Percentiles rank a stretch among this genome's conserved stretches.
Evolutionary conservation across 2,329 filamentous ascomycete genomes (phyloP).

Genomic region (Coniochaeta sp.): DNA sequence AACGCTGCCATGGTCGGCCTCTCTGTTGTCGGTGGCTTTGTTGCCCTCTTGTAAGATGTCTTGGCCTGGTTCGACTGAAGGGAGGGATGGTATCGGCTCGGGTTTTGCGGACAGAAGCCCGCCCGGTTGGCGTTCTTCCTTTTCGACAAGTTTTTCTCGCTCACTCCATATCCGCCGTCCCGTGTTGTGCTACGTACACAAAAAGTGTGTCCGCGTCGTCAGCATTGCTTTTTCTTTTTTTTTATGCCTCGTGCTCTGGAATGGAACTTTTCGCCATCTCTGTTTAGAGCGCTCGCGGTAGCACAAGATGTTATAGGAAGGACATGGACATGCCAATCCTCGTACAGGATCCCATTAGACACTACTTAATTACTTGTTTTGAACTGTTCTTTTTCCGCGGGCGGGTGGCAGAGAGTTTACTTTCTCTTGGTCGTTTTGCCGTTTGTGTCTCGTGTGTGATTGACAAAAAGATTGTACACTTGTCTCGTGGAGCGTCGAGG

Average conservation of each 20-base stretch:
- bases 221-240: background rate
- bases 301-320: slow-evolving; percentile 1
- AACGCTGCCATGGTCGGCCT: slow-evolving; percentile 42
- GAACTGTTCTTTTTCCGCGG: background rate
- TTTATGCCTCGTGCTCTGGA: background rate
- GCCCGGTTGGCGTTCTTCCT: slow-evolving; percentile 7
- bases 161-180: slow-evolving; percentile 8
- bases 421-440: background rate
- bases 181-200: slow-evolving; percentile 7
- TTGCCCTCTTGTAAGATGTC: slow-evolving; percentile 42
- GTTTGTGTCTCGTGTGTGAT: background rate
- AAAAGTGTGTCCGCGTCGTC: background rate
- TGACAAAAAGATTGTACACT: background rate
- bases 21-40: slow-evolving; percentile 32
- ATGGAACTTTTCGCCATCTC: background rate
- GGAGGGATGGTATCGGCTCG: slow-evolving; percentile 6
- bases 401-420: background rate
- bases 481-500: background rate
- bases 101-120: slow-evolving; percentile 3
- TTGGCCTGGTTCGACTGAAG: slow-evolving; percentile 2
- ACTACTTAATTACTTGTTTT: slow-evolving; percentile 1
- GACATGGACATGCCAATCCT: background rate
- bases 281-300: background rate
- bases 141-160: background rate
- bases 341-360: background rate